phyloP scores from a whole-genome alignment of 352 stramenopile genomes.

The Pythium chondricola region DNA sequence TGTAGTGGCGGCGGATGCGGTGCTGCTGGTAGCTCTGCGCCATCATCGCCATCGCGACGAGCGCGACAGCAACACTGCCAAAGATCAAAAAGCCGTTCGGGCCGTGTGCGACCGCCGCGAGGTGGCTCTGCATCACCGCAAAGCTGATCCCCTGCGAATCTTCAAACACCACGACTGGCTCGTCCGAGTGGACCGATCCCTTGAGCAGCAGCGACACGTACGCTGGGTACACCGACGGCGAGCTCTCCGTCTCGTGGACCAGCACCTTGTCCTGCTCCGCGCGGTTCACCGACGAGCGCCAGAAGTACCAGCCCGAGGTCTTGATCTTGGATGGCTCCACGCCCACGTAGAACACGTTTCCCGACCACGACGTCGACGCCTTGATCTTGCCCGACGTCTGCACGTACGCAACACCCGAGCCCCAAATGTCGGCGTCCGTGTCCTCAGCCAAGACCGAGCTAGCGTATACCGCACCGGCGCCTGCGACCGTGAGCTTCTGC shows the following conservation, averaged over 20 bases:
- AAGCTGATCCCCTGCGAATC: constrained; percentile 4
- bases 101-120: constrained; percentile 19
- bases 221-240: constrained; percentile 13
- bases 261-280: constrained; percentile 32
- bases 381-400: constrained; percentile 42
- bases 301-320: constrained; percentile 52
- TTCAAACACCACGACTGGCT: constrained; percentile 27
- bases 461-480: constrained; percentile 35
- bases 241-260: constrained; percentile 19
- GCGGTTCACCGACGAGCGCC: constrained; percentile 39
- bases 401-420: constrained; percentile 36
- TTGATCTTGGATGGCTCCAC: constrained; percentile 30
- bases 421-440: constrained; percentile 39
- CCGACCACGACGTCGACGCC: constrained; percentile 42
- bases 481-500: constrained; percentile 41
- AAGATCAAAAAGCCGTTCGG: constrained; percentile 34
- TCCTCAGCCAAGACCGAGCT: constrained; percentile 35
- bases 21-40: constrained; percentile 38
- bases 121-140: constrained; percentile 1
- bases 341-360: constrained; percentile 46
- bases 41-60: constrained; percentile 34
- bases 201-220: constrained; percentile 13
- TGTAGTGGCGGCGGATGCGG: constrained; percentile 49
- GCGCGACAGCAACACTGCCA: constrained; percentile 23
- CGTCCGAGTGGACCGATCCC: constrained; percentile 21